Conservation (phyloP, 495 filamentous ascomycete genomes). For the Daldinia loculata region DNA sequence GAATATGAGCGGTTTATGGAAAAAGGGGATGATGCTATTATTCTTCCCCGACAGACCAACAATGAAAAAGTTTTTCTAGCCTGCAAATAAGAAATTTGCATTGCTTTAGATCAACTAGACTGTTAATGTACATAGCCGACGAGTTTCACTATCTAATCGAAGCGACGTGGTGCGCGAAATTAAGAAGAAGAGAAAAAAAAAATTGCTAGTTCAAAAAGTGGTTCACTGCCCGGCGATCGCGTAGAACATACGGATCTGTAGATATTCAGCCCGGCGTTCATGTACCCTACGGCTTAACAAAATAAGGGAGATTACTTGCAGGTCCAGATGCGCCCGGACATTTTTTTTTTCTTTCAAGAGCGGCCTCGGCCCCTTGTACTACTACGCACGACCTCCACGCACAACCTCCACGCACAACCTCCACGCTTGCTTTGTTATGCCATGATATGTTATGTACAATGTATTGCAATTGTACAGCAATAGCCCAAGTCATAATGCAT, state of each 20-base stretch:
- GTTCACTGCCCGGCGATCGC: slow-evolving; percentile 16
- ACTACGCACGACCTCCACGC: slow-evolving; percentile 15
- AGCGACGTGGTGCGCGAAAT: slow-evolving; percentile 26
- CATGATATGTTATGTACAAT: background rate
- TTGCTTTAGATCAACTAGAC: slow-evolving; percentile 17
- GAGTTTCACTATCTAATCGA: slow-evolving; percentile 15
- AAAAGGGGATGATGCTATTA: slow-evolving; percentile 14
- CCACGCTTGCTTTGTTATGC: background rate
- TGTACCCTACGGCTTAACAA: slow-evolving; percentile 34
- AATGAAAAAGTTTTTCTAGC: slow-evolving; percentile 15
- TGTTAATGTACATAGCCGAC: slow-evolving; percentile 23
- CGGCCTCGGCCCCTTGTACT: slow-evolving; percentile 34
- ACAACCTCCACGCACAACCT: background rate
- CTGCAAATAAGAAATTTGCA: slow-evolving; percentile 29
- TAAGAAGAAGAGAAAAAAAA: slow-evolving; percentile 15
- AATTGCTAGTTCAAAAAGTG: slow-evolving; percentile 28
- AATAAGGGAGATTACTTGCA: slow-evolving; percentile 41
- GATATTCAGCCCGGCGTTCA: slow-evolving; percentile 37
- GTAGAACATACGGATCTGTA: slow-evolving; percentile 34
- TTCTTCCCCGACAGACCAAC: slow-evolving; percentile 28
- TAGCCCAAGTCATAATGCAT: slow-evolving; percentile 25
- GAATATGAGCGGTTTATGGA: background rate
- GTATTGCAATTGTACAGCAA: background rate
- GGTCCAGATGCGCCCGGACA: slow-evolving; percentile 43
- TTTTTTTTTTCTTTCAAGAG: slow-evolving; percentile 22